Conservation (phyloP, 257 asterid species). For the Gentiana macrophylla region DNA sequence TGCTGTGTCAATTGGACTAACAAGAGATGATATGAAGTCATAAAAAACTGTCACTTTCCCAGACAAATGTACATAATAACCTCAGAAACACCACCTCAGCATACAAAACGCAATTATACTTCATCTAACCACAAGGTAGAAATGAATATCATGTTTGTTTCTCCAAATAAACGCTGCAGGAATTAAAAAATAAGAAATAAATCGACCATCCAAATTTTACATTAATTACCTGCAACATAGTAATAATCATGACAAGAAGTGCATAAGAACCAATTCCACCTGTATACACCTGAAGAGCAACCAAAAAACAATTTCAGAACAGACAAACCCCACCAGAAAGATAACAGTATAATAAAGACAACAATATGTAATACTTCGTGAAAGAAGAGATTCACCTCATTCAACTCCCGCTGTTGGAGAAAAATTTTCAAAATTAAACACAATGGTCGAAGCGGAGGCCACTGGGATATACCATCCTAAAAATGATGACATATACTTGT, state of each 20-base stretch:
- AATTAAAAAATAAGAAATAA: no score
- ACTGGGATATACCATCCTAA: constrained; percentile 63
- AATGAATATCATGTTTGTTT: no score
- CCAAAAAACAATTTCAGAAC: constrained; percentile 12
- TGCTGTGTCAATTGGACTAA: neutral
- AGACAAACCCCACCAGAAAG: constrained; percentile 7
- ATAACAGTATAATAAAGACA: constrained; percentile 1
- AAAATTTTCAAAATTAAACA: constrained; percentile 85
- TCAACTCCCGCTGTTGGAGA: constrained; percentile 91
- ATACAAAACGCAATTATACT: neutral
- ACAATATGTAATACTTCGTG: neutral
- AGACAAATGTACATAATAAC: neutral
- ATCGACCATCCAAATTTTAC: constrained; percentile 2
- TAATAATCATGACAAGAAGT: constrained; percentile 88
- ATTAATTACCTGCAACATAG: constrained; percentile 72
- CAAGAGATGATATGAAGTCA: neutral
- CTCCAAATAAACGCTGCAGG: neutral
- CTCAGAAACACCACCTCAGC: neutral
- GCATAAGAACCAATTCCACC: constrained; percentile 99
- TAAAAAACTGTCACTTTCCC: no score
- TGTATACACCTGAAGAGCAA: constrained; percentile 62
- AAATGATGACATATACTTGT: neutral
- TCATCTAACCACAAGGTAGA: neutral
- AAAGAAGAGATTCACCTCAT: constrained; percentile 48
- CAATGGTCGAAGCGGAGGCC: constrained; percentile 86